Evolutionary conservation across 805 yeast genomes (phyloP).

Genomic region (Yamadazyma takamatsuzukensis): DNA sequence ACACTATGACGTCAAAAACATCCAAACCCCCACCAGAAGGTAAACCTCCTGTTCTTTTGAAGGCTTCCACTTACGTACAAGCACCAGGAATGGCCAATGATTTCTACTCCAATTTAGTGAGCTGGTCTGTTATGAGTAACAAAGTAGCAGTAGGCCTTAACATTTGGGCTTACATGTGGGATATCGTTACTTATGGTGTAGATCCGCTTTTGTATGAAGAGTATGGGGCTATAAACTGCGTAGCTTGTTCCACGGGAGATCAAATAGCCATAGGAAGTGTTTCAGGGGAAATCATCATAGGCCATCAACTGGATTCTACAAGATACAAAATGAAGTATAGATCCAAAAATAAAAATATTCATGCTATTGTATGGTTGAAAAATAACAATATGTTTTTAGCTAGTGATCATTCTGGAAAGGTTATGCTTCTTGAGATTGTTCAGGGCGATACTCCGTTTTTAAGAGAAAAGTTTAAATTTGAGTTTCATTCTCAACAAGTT

Average conservation of each 20-base stretch:
- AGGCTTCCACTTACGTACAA: constrained; percentile 12
- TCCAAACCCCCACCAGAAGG: not conserved
- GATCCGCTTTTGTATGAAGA: constrained; percentile 46
- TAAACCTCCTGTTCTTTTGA: too few species aligned
- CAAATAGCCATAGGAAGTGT: constrained; percentile 55
- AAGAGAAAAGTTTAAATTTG: constrained; percentile 13
- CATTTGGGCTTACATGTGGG: constrained; percentile 59
- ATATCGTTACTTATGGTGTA: constrained; percentile 30
- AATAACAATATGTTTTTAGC: constrained; percentile 42
- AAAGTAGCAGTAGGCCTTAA: constrained; percentile 65
- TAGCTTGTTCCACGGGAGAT: constrained; percentile 50
- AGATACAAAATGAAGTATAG: not conserved
- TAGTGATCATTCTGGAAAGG: constrained; percentile 67
- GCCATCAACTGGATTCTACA: constrained; percentile 5
- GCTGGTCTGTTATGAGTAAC: constrained; percentile 59
- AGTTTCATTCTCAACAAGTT: constrained; percentile 32
- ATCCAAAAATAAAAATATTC: not conserved
- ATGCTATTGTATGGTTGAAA: constrained; percentile 61
- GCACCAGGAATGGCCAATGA: constrained; percentile 76
- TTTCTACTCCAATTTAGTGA: constrained; percentile 69
- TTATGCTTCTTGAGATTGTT: constrained; percentile 37
- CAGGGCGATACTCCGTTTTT: constrained; percentile 5
- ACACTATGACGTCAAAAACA: not conserved
- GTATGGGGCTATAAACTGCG: constrained; percentile 50
- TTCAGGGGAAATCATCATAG: constrained; percentile 46